Conservation (phyloP, 176 grass and related monocot genomes). For the Eleusine coracana region DNA sequence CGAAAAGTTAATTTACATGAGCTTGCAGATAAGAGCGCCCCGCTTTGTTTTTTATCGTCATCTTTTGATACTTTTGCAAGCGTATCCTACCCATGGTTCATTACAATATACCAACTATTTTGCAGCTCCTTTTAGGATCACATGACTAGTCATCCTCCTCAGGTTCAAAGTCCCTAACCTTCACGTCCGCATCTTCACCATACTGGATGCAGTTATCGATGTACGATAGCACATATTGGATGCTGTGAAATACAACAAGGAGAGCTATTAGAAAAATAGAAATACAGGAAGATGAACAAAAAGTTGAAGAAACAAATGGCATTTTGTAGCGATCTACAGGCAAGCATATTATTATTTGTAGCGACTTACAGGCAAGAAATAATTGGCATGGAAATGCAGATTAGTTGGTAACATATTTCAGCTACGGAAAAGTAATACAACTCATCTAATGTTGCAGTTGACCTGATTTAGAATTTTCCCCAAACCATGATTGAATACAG, state of each 20-base stretch:
- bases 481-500: neutral
- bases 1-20: neutral
- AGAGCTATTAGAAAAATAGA: constrained; percentile 8
- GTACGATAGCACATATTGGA: constrained; percentile 78
- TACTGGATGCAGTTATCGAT: constrained; percentile 90
- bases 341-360: neutral
- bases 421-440: neutral
- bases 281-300: constrained; percentile 21
- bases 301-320: neutral
- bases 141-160: constrained; percentile 57
- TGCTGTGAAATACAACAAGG: constrained; percentile 49
- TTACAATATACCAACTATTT: neutral
- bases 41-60: neutral
- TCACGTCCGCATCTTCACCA: constrained; percentile 89
- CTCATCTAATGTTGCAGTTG: neutral
- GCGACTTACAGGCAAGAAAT: neutral
- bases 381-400: neutral
- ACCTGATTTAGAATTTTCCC: neutral
- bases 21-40: neutral
- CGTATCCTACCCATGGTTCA: neutral
- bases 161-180: constrained; percentile 73
- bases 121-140: neutral
- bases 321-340: neutral
- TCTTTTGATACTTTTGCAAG: neutral
- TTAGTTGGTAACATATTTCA: neutral